Conservation (phyloP, 352 stramenopile genomes). For the Phytophthora hybrid region DNA sequence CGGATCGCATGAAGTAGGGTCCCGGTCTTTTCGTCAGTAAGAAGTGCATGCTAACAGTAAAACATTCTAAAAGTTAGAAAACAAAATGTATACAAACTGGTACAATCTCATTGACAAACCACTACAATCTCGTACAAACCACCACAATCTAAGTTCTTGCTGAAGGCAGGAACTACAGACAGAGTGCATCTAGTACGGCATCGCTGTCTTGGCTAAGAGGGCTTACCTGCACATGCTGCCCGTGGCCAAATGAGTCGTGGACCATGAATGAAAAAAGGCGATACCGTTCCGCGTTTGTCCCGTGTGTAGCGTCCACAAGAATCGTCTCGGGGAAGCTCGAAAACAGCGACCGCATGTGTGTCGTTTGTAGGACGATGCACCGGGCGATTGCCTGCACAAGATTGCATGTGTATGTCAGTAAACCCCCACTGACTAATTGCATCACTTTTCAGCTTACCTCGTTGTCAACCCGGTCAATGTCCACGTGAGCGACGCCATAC, state of each 20-base stretch:
- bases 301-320: neutral
- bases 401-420: too few relatives aligned
- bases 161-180: too few relatives aligned
- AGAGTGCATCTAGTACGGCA: neutral
- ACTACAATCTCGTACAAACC: neutral
- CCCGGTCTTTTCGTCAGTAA: neutral
- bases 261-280: too few relatives aligned
- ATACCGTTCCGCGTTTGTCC: neutral
- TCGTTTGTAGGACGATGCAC: neutral
- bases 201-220: neutral
- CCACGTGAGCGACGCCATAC: too few relatives aligned
- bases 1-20: neutral
- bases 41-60: neutral
- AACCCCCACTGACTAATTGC: neutral
- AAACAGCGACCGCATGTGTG: neutral
- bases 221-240: neutral
- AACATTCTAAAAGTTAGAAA: neutral
- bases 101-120: neutral
- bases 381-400: neutral
- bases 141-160: neutral
- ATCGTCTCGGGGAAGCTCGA: neutral
- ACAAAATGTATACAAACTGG: neutral
- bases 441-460: neutral
- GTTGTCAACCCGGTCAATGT: too few relatives aligned
- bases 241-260: neutral